phyloP scores from a whole-genome alignment of 176 grass and related monocot genomes.

The Canna indica region DNA sequence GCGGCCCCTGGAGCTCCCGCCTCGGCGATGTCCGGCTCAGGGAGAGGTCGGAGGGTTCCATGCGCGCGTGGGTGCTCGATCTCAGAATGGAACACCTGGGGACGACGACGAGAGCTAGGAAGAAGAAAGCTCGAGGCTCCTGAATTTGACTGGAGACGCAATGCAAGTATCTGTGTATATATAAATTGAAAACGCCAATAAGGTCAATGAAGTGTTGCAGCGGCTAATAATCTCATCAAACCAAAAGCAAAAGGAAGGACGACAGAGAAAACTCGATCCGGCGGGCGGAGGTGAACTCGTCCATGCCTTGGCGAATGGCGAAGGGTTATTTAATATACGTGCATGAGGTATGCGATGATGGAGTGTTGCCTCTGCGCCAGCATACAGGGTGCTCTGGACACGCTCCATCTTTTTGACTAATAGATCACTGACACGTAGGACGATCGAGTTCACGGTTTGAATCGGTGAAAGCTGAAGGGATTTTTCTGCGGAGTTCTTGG shows the following conservation, averaged over 20 bases:
- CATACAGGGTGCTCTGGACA: background rate
- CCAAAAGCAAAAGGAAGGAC: background rate
- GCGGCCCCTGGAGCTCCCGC: conserved; percentile 30
- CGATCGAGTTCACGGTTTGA: too few species aligned
- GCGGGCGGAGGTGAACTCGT: background rate
- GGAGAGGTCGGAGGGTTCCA: conserved; percentile 1
- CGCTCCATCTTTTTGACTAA: too few species aligned
- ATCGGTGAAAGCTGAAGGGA: too few species aligned
- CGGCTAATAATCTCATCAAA: background rate
- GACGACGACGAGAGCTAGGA: too few species aligned
- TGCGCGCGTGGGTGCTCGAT: background rate
- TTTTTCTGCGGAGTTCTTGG: too few species aligned
- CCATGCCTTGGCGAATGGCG: background rate
- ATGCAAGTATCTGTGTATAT: too few species aligned
- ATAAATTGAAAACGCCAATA: too few species aligned
- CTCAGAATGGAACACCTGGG: background rate
- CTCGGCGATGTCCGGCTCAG: conserved; percentile 1
- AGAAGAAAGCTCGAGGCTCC: too few species aligned
- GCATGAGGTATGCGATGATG: background rate
- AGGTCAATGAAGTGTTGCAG: background rate
- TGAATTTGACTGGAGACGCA: too few species aligned
- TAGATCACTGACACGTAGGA: too few species aligned
- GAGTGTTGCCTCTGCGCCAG: background rate
- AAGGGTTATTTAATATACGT: background rate
- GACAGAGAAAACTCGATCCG: background rate